Percentiles rank a stretch among this genome's conserved stretches.
Conservation (phyloP, 225 moss, liverwort and hornwort genomes). For the Asterella californica region DNA sequence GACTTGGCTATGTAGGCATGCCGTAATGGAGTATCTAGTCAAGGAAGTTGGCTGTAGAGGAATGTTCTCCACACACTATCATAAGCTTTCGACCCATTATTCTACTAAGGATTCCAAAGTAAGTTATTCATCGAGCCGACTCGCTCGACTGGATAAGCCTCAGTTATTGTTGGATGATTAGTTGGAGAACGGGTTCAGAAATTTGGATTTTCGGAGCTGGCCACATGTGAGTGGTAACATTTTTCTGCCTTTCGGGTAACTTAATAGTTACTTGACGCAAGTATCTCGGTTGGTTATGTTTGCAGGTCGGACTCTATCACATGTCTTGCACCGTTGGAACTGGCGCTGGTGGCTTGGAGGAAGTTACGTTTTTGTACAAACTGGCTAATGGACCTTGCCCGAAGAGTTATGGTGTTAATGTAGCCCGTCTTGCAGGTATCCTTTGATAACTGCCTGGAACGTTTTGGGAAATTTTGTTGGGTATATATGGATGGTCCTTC, state of each 20-base stretch:
- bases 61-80: constrained; percentile 97
- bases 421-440: constrained; percentile 78
- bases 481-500: neutral
- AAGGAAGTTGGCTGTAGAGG: constrained; percentile 81
- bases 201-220: neutral
- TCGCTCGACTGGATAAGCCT: neutral
- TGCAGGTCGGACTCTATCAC: constrained; percentile 78
- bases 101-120: constrained; percentile 57
- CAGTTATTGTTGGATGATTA: neutral
- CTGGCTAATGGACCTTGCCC: constrained; percentile 84
- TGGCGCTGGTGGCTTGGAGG: constrained; percentile 69
- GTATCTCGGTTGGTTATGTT: neutral
- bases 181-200: too few relatives aligned
- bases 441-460: too few relatives aligned
- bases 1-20: constrained; percentile 55
- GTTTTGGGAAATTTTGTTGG: too few relatives aligned
- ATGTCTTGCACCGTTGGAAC: constrained; percentile 96
- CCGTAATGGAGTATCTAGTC: constrained; percentile 71
- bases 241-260: neutral
- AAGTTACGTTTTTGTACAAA: constrained; percentile 93
- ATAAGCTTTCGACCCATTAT: constrained; percentile 82
- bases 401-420: constrained; percentile 98
- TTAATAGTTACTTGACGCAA: neutral
- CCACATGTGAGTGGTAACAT: too few relatives aligned
- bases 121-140: constrained; percentile 19